Conservation (phyloP, 129 eudicot species). For the Pulicaria dysenterica region DNA sequence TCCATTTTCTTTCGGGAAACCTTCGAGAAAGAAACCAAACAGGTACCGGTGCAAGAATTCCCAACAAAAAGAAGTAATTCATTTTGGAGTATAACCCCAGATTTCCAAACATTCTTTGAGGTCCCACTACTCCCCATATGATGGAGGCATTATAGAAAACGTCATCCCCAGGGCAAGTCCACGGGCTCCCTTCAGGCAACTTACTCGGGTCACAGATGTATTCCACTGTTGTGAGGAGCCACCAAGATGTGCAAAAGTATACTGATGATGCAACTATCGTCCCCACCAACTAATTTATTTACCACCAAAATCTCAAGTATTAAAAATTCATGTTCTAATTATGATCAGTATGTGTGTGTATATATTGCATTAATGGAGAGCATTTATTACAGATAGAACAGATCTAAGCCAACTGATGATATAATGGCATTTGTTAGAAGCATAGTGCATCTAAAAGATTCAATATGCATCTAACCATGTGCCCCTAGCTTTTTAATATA, state of each 20-base stretch:
- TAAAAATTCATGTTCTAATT: too few relatives aligned
- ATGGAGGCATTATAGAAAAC: slow-evolving; percentile 86
- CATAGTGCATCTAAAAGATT: too few relatives aligned
- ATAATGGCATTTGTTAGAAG: too few relatives aligned
- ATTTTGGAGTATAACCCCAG: slow-evolving; percentile 67
- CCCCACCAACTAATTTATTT: slow-evolving; percentile 62
- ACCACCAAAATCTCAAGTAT: too few relatives aligned
- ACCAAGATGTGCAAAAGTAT: slow-evolving; percentile 78
- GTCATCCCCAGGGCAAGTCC: slow-evolving; percentile 89
- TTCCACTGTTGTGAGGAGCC: slow-evolving; percentile 68
- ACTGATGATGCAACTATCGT: slow-evolving; percentile 52
- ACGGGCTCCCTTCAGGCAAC: slow-evolving; percentile 74
- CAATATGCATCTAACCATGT: too few relatives aligned
- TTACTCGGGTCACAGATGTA: slow-evolving; percentile 58
- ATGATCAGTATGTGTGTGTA: too few relatives aligned
- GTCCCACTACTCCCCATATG: slow-evolving; percentile 92
- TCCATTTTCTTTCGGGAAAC: slow-evolving; percentile 73
- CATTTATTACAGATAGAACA: too few relatives aligned
- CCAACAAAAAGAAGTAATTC: slow-evolving; percentile 80
- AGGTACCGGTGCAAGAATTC: slow-evolving; percentile 73
- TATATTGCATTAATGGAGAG: too few relatives aligned
- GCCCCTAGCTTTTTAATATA: too few relatives aligned
- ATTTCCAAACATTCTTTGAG: slow-evolving; percentile 71
- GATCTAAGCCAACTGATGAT: too few relatives aligned
- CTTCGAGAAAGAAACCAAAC: slow-evolving; percentile 60